These are phyloP conservation scores for Durotheca rogersii DNA, from an alignment of 495 filamentous ascomycete genomes.

Conservation along the genomic window DNA sequence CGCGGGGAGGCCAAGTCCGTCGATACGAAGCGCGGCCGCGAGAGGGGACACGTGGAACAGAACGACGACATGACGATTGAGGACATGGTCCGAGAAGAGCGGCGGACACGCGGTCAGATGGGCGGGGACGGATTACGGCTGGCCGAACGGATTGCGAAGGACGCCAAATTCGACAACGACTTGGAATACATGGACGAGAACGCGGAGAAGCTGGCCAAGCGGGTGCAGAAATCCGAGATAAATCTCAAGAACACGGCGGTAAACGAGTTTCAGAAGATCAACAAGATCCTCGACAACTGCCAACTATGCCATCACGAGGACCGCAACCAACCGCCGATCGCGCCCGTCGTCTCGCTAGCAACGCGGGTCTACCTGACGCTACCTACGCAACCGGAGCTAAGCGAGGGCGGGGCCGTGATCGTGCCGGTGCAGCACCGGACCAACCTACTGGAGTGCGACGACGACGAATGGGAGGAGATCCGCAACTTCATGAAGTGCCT, in stretches of 20 bases:
- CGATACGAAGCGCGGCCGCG: constrained; percentile 72
- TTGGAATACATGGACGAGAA: constrained; percentile 98
- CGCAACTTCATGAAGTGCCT: constrained; percentile 99
- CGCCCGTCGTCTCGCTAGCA: constrained; percentile 84
- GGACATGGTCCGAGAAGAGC: constrained; percentile 93
- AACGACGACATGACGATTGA: constrained; percentile 96
- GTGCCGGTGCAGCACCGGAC: constrained; percentile 84
- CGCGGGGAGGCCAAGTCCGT: constrained; percentile 75
- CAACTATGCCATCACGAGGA: constrained; percentile 94
- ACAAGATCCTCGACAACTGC: constrained; percentile 82
- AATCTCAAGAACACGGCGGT: constrained; percentile 88
- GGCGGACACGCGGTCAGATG: constrained; percentile 71
- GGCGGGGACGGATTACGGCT: constrained; percentile 81
- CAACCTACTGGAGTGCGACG: constrained; percentile 94
- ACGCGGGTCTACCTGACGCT: constrained; percentile 87
- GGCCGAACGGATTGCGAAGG: constrained; percentile 89
- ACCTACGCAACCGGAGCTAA: constrained; percentile 86
- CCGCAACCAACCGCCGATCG: constrained; percentile 75
- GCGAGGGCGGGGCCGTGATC: constrained; percentile 78
- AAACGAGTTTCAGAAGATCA: constrained; percentile 85
- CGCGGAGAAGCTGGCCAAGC: constrained; percentile 83
- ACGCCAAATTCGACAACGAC: constrained; percentile 88
- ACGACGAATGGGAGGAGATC: constrained; percentile 99
- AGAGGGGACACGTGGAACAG: constrained; percentile 76
- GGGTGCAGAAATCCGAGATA: constrained; percentile 82